Evolutionary conservation across 148 eudicot genomes (phyloP).

Genomic region (Arctostaphylos glauca): DNA sequence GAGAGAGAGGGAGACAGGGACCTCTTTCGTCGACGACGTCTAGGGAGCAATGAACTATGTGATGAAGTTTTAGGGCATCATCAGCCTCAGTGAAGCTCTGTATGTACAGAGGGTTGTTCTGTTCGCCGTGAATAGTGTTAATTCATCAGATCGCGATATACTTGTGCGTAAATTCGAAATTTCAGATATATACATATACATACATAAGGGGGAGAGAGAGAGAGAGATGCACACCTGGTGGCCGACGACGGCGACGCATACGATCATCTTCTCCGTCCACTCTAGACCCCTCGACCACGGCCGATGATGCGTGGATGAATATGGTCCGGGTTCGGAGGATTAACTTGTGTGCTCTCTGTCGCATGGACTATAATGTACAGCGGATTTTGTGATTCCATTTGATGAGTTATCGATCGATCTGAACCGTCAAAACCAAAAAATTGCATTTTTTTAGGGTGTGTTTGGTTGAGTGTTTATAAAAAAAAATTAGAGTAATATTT

Average conservation of each 20-base stretch:
- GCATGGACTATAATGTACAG: background rate
- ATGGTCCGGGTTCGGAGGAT: background rate
- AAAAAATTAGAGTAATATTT: too few relatives aligned
- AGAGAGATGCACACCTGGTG: slow-evolving; percentile 59
- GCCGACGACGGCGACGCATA: slow-evolving; percentile 93
- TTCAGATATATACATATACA: background rate
- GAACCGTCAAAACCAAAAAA: background rate
- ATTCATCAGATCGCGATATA: slow-evolving; percentile 13
- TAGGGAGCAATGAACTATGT: slow-evolving; percentile 96
- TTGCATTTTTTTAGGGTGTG: too few relatives aligned
- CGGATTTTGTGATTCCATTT: background rate
- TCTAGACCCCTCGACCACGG: background rate
- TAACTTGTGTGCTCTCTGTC: background rate
- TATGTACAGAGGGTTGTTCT: slow-evolving; percentile 94
- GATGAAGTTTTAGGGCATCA: slow-evolving; percentile 96
- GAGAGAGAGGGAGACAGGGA: slow-evolving; percentile 11
- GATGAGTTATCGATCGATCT: background rate
- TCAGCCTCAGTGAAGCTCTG: slow-evolving; percentile 97
- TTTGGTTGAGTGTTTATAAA: too few relatives aligned
- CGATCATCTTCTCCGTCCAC: slow-evolving; percentile 56
- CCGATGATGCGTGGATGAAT: background rate
- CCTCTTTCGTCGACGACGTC: slow-evolving; percentile 99
- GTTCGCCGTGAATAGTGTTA: slow-evolving; percentile 17
- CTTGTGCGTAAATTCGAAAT: background rate
- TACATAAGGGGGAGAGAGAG: background rate